phyloP scores from a whole-genome alignment of 441 rosid genomes.

The Raphanus hybrid region DNA sequence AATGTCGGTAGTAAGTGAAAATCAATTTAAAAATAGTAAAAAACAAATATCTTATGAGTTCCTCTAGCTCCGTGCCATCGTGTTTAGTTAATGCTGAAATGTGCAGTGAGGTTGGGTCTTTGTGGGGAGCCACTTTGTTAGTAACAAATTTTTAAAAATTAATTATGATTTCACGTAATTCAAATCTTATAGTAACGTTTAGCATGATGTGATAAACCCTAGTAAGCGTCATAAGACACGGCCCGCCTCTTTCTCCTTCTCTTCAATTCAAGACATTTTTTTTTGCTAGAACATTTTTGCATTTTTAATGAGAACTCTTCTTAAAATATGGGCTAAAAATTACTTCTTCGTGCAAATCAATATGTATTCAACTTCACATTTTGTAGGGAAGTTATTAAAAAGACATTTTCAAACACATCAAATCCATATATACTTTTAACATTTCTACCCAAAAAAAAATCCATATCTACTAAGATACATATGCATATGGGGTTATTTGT shows the following conservation, averaged over 20 bases:
- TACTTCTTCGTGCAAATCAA: constrained; percentile 11
- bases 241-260: constrained; percentile 33
- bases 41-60: constrained; percentile 35
- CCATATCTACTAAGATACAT: background rate
- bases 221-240: constrained; percentile 46
- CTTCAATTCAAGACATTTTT: background rate
- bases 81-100: constrained; percentile 38
- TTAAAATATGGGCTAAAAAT: background rate
- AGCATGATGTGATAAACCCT: constrained; percentile 26
- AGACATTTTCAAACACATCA: background rate
- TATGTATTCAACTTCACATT: background rate
- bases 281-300: background rate
- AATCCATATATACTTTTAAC: background rate
- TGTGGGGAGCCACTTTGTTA: constrained; percentile 35
- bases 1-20: constrained; percentile 43
- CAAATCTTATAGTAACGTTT: background rate
- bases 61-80: constrained; percentile 47
- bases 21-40: constrained; percentile 13
- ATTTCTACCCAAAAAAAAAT: too few species aligned
- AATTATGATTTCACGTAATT: constrained; percentile 1
- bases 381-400: constrained; percentile 1
- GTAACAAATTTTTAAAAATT: background rate
- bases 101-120: constrained; percentile 41
- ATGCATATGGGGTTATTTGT: background rate
- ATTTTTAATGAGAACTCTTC: constrained; percentile 9